phyloP scores from a whole-genome alignment of 768 basidiomycete species.

The Suillus variegatus region DNA sequence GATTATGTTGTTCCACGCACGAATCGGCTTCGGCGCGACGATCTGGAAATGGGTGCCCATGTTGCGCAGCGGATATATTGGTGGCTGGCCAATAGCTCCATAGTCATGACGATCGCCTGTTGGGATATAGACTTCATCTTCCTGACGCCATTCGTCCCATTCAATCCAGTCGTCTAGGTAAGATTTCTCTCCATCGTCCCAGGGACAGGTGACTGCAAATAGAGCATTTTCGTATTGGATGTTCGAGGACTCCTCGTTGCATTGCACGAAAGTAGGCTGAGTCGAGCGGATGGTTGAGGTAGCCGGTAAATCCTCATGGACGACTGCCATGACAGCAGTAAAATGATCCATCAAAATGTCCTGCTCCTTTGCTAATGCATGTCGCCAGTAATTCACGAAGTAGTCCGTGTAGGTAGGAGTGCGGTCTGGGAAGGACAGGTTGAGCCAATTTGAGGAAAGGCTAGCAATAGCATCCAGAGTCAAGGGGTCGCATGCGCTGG shows the following conservation, averaged over 20 bases:
- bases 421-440: neutral
- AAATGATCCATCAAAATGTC: neutral
- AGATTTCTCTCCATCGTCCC: neutral
- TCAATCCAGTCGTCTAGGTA: neutral
- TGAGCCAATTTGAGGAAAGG: neutral
- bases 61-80: neutral
- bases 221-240: neutral
- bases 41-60: constrained; percentile 1
- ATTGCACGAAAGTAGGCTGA: neutral
- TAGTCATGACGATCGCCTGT: neutral
- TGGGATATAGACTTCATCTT: neutral
- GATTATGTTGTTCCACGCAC: neutral
- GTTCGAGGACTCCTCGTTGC: neutral
- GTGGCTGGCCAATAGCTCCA: neutral
- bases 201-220: neutral
- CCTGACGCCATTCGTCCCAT: neutral
- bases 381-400: constrained; percentile 1
- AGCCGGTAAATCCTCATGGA: neutral
- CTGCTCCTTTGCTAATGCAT: neutral
- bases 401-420: neutral
- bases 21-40: neutral
- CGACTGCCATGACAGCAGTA: neutral
- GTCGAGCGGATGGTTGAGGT: neutral
- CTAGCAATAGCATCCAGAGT: neutral
- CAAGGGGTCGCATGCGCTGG: neutral